Evolutionary conservation across 345 rosid species (phyloP).

Genomic region (Salix koriyanagi): DNA sequence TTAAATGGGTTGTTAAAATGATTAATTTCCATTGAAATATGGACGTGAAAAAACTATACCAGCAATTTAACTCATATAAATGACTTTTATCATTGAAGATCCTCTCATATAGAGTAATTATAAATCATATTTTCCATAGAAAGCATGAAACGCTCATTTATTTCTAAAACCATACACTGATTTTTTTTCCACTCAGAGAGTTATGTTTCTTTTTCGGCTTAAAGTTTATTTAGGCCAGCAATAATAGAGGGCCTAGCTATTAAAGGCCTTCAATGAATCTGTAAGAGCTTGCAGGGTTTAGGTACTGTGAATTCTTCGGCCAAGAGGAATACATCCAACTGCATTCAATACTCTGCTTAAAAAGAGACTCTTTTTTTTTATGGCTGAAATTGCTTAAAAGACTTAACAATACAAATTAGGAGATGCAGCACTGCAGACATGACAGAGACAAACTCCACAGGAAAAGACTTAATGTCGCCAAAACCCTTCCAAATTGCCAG

Average conservation of each 20-base stretch:
- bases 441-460: conserved; percentile 26
- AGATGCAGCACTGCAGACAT: conserved; percentile 16
- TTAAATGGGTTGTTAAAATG: too few relatives aligned
- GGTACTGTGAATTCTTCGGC: conserved; percentile 37
- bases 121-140: not conserved
- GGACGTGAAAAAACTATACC: too few relatives aligned
- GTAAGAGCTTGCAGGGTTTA: conserved; percentile 31
- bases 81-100: too few relatives aligned
- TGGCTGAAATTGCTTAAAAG: conserved; percentile 7
- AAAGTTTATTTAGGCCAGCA: not conserved
- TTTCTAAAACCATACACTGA: not conserved
- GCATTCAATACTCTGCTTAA: conserved; percentile 40
- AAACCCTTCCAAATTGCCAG: not conserved
- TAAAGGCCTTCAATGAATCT: conserved; percentile 39
- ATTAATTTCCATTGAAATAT: too few relatives aligned
- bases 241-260: conserved; percentile 37
- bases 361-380: too few relatives aligned
- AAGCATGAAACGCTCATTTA: not conserved
- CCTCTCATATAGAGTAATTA: too few relatives aligned
- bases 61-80: too few relatives aligned
- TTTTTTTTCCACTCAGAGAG: not conserved
- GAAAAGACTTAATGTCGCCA: not conserved
- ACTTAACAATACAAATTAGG: conserved; percentile 20
- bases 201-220: not conserved
- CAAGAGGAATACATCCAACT: conserved; percentile 13